Conservation (phyloP, 352 stramenopile genomes). For the Phytophthora syringae region DNA sequence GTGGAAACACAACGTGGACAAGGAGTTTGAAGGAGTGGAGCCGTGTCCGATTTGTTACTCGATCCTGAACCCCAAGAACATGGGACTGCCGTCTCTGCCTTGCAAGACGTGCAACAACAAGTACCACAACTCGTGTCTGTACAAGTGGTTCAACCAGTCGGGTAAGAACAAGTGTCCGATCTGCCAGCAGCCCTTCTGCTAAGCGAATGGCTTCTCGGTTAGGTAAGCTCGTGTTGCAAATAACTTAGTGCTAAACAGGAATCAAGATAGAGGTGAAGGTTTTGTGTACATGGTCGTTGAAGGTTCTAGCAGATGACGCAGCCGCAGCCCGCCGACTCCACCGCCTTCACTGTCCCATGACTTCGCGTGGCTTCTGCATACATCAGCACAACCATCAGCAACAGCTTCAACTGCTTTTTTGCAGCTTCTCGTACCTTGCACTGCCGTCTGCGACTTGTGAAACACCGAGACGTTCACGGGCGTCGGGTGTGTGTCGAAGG, state of each 20-base stretch:
- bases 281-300: conserved; percentile 19
- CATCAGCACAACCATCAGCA: conserved; percentile 15
- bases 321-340: conserved; percentile 63
- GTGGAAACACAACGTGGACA: conserved; percentile 94
- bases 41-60: conserved; percentile 94
- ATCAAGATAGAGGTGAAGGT: conserved; percentile 31
- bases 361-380: conserved; percentile 29
- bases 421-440: conserved; percentile 34
- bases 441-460: conserved; percentile 39
- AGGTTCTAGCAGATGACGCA: conserved; percentile 58
- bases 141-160: conserved; percentile 95
- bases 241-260: conserved; percentile 45
- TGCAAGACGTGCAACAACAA: conserved; percentile 94
- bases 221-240: conserved; percentile 33
- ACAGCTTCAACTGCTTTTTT: not conserved
- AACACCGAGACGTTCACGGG: conserved; percentile 94
- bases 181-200: conserved; percentile 91
- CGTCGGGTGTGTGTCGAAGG: conserved; percentile 95
- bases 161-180: conserved; percentile 95
- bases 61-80: conserved; percentile 92
- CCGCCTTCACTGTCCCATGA: conserved; percentile 39
- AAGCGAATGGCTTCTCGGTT: conserved; percentile 13
- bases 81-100: conserved; percentile 85
- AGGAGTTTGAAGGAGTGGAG: conserved; percentile 93
- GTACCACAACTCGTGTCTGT: conserved; percentile 94